phyloP scores from a whole-genome alignment of 2,329 filamentous ascomycete species.

The Parafenestella ontariensis region DNA sequence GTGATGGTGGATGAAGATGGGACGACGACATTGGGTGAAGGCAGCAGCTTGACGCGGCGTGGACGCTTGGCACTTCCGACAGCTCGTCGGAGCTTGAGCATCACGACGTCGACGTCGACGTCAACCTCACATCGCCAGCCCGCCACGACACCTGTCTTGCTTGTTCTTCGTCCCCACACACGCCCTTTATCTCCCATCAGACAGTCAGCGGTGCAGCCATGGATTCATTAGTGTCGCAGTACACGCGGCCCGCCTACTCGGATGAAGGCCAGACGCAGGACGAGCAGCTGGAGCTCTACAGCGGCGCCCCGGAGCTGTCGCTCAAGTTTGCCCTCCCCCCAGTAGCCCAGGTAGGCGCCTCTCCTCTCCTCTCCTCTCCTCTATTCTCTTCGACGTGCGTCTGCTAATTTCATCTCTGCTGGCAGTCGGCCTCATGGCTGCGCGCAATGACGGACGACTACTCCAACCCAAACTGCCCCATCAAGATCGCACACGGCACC shows the following conservation, averaged over 20 bases:
- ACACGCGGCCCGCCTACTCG: conserved; percentile 79
- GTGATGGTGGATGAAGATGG: background rate
- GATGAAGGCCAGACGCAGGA: conserved; percentile 77
- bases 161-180: conserved; percentile 2
- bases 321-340: conserved; percentile 96
- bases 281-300: conserved; percentile 72
- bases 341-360: conserved; percentile 82
- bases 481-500: conserved; percentile 99
- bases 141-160: conserved; percentile 19
- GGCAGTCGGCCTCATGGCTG: conserved; percentile 90
- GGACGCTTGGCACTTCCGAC: conserved; percentile 21
- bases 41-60: conserved; percentile 32
- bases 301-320: conserved; percentile 76
- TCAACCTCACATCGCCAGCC: conserved; percentile 18
- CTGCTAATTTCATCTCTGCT: conserved; percentile 6
- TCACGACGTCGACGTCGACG: no score
- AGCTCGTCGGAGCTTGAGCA: conserved; percentile 30
- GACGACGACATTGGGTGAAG: no score
- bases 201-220: conserved; percentile 58
- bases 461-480: conserved; percentile 94
- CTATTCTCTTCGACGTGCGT: background rate
- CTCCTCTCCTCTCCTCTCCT: background rate
- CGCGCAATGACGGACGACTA: conserved; percentile 97
- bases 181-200: conserved; percentile 5
- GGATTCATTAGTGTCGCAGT: conserved; percentile 92